Evolutionary conservation across 2,329 filamentous ascomycete species (phyloP).

Genomic region (Xylariaceae sp.): DNA sequence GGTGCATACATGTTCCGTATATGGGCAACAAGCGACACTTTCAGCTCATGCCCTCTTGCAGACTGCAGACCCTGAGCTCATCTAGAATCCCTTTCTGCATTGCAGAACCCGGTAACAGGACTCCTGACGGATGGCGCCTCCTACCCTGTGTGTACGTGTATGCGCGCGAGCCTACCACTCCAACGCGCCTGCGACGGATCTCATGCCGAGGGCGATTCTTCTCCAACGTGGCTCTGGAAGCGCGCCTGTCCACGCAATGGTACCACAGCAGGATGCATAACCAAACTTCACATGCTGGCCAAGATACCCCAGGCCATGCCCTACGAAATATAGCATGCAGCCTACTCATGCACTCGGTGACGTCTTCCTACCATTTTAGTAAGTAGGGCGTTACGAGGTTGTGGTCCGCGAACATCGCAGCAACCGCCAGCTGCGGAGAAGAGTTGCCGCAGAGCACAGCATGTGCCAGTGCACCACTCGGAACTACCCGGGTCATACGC

Average conservation of each 20-base stretch:
- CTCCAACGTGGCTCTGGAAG: constrained; percentile 8
- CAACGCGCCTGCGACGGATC: not conserved
- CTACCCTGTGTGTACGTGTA: not conserved
- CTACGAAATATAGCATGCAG: constrained; percentile 2
- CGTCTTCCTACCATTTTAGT: not conserved
- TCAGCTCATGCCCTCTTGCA: not conserved
- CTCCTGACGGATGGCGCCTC: not conserved
- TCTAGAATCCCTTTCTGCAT: no score
- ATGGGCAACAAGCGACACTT: not conserved
- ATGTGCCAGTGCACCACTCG: not conserved
- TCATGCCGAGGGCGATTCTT: not conserved
- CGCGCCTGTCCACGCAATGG: no score
- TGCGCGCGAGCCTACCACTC: not conserved
- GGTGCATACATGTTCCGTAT: not conserved
- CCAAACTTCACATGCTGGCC: constrained; percentile 5
- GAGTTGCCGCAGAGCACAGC: not conserved
- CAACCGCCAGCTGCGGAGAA: not conserved
- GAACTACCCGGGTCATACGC: not conserved
- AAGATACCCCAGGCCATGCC: constrained; percentile 13
- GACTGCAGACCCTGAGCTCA: not conserved
- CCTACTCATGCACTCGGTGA: not conserved
- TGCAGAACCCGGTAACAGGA: not conserved
- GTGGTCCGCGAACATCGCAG: not conserved
- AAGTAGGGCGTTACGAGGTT: no score
- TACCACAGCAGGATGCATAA: constrained; percentile 19